phyloP scores from a whole-genome alignment of 768 basidiomycete genomes.

The Rossbeevera mucosa region DNA sequence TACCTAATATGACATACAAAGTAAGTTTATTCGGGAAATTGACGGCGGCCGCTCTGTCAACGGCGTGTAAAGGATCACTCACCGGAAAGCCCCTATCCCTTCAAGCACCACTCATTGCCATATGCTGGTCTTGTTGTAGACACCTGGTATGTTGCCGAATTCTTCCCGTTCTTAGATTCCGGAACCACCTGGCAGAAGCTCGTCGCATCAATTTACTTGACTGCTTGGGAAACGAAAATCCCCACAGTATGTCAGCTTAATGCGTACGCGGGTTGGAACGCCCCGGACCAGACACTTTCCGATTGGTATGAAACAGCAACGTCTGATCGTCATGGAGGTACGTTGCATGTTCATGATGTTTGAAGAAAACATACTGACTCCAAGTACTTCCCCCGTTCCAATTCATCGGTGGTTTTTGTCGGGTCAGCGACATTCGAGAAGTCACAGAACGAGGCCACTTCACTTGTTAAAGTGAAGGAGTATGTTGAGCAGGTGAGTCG shows the following conservation, averaged over 20 bases:
- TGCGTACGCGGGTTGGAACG: neutral
- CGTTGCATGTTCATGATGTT: neutral
- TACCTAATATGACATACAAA: neutral
- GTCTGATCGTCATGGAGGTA: neutral
- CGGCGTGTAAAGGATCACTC: no score
- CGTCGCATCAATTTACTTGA: no score
- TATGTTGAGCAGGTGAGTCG: neutral
- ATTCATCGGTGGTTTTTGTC: neutral
- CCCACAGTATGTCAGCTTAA: neutral
- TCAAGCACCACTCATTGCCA: neutral
- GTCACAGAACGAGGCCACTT: neutral
- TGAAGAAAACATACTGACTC: neutral
- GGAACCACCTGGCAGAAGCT: neutral
- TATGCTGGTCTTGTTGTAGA: neutral
- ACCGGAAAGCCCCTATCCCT: no score
- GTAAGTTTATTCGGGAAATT: no score
- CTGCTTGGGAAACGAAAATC: no score
- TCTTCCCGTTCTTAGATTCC: neutral
- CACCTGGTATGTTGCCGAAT: neutral
- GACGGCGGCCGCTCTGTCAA: no score
- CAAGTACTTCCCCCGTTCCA: neutral
- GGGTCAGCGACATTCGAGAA: neutral
- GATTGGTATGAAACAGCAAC: neutral
- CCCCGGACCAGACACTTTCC: neutral
- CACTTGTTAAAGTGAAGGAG: neutral